Evolutionary conservation across 2,329 filamentous ascomycete species (phyloP).

Genomic region (Graphiopsis chlorocephala): DNA sequence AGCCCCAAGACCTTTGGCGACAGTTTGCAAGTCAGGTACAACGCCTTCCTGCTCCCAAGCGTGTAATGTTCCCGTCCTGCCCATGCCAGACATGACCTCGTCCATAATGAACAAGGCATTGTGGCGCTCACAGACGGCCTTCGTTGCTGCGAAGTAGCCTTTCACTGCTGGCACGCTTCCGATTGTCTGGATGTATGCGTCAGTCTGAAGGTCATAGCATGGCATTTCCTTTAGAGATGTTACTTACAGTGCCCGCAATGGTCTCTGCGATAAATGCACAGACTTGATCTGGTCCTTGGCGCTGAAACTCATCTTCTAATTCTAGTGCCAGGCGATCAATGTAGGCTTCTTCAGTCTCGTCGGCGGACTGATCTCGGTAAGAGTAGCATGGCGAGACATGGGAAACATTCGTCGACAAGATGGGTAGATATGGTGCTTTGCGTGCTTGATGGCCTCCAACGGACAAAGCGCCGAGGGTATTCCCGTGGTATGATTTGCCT

Average conservation of each 20-base stretch:
- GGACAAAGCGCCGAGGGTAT: constrained; percentile 62
- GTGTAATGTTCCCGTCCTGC: constrained; percentile 30
- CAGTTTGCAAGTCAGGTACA: constrained; percentile 60
- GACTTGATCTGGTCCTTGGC: constrained; percentile 47
- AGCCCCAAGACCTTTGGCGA: constrained; percentile 63
- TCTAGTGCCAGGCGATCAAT: constrained; percentile 43
- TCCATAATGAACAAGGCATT: constrained; percentile 57
- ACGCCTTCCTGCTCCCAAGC: constrained; percentile 39
- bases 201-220: not conserved
- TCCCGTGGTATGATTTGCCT: constrained; percentile 65
- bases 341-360: constrained; percentile 43
- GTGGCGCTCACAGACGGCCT: constrained; percentile 54
- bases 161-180: constrained; percentile 52
- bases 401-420: constrained; percentile 50
- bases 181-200: constrained; percentile 32
- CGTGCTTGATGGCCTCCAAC: constrained; percentile 60
- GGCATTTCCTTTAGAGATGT: too few relatives aligned
- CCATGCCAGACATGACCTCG: constrained; percentile 30
- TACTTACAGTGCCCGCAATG: constrained; percentile 41
- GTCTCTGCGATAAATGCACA: constrained; percentile 53
- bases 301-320: constrained; percentile 48
- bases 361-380: constrained; percentile 31
- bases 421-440: constrained; percentile 56
- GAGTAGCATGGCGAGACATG: constrained; percentile 59
- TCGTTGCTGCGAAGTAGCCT: constrained; percentile 57